These are phyloP conservation scores for Pseudonectria buxi DNA, from an alignment of 2,329 filamentous ascomycete species.

Conservation along the genomic window DNA sequence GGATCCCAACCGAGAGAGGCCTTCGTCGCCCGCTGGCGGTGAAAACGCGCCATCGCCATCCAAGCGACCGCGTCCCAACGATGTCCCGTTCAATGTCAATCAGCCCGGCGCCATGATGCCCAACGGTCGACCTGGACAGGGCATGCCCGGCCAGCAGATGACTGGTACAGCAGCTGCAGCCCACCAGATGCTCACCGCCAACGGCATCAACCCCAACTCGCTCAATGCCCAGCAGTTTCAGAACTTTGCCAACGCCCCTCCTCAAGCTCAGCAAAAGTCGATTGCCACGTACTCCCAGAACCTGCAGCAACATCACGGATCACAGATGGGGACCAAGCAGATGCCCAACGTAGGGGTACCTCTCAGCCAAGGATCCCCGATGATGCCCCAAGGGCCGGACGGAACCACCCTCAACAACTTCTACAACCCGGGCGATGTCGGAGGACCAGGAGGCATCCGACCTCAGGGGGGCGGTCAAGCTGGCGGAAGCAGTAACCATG, in stretches of 20 bases:
- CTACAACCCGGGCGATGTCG: conserved; percentile 60
- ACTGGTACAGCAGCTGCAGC: conserved; percentile 43
- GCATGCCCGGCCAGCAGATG: conserved; percentile 66
- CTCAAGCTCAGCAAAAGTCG: conserved; percentile 68
- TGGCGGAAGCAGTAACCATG: conserved; percentile 61
- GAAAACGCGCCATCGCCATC: conserved; percentile 90
- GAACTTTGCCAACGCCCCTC: conserved; percentile 47
- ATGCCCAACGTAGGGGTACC: conserved; percentile 68
- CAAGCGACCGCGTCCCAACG: conserved; percentile 76
- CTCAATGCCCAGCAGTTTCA: conserved; percentile 74
- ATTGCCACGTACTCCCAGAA: conserved; percentile 83
- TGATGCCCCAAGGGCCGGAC: conserved; percentile 70
- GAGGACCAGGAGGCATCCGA: conserved; percentile 52
- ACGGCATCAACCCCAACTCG: conserved; percentile 68
- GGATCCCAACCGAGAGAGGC: conserved; percentile 74
- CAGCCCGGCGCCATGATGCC: conserved; percentile 60
- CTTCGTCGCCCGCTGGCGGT: conserved; percentile 72
- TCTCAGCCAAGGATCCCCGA: conserved; percentile 71
- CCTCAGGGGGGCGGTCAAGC: conserved; percentile 40
- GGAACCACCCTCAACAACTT: conserved; percentile 48
- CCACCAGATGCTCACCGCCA: conserved; percentile 56
- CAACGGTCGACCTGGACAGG: conserved; percentile 64
- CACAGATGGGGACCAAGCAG: conserved; percentile 73
- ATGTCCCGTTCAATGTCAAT: conserved; percentile 64
- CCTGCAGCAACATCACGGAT: conserved; percentile 74